phyloP scores from a whole-genome alignment of 805 yeast species.

The Candida argentea region DNA sequence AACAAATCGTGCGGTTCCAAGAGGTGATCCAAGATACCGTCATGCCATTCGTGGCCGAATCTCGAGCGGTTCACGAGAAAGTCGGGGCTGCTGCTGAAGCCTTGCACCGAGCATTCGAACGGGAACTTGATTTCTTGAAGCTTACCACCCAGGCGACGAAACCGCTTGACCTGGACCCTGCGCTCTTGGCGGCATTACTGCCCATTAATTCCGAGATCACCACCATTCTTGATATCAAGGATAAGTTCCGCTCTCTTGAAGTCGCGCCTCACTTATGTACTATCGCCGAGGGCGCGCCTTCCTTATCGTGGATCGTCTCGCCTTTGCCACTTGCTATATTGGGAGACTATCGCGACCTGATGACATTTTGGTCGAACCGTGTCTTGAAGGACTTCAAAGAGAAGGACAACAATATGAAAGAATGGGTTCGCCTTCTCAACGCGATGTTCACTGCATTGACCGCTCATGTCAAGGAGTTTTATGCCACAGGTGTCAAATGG shows the following conservation, averaged over 20 bases:
- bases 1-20: conserved; percentile 44
- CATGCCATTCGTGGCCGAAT: conserved; percentile 47
- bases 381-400: conserved; percentile 79
- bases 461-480: conserved; percentile 65
- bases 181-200: conserved; percentile 43
- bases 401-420: conserved; percentile 53
- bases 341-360: conserved; percentile 79
- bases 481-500: conserved; percentile 83
- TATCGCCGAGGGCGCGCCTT: conserved; percentile 82
- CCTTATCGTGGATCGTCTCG: conserved; percentile 81
- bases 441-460: conserved; percentile 60
- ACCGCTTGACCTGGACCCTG: conserved; percentile 49
- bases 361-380: conserved; percentile 91
- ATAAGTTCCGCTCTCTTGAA: conserved; percentile 59
- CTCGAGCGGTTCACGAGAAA: conserved; percentile 44
- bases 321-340: conserved; percentile 67
- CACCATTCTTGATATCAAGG: conserved; percentile 56
- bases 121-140: conserved; percentile 48
- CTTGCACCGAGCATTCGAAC: conserved; percentile 44
- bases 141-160: conserved; percentile 53
- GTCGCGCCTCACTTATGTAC: conserved; percentile 67
- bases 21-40: conserved; percentile 41
- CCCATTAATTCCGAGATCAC: conserved; percentile 61
- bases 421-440: conserved; percentile 71
- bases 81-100: conserved; percentile 46